Evolutionary conservation across 768 basidiomycete genomes (phyloP), one percentile per base, ranked within the genome.

Genomic region (Tylopilus plumbeoviolaceoides): DNA sequence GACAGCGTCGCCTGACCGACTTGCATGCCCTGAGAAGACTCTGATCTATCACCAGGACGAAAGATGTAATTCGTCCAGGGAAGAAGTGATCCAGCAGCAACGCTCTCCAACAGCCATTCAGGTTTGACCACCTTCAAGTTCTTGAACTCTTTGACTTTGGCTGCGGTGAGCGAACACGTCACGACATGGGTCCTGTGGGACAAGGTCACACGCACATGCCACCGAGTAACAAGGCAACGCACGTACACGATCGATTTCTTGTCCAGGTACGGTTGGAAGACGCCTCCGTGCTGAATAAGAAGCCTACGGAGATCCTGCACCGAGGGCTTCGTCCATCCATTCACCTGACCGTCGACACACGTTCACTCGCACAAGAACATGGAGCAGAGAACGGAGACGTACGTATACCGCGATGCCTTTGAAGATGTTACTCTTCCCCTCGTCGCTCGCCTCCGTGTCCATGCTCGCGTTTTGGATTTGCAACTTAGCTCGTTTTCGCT

Each of bases 121-220:
- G 94, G 92, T 43, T 75, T 76, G 36, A 88, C 93, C 15, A 98
- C 87, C 66, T 94, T 97, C 87, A 95, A 89, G 39, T 86, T 69
- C 67, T 86, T 80, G 69, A 94, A 98, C 61, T 95, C 93, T 20
- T 81, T 81, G 41, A 92, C 79, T 71, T 98, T 99, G 39, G 85
- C 83, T 0, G 91, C 87, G 0, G 95, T 98, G 41, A 99, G 78
- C 30, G 90, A 88, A 58, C 87, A 88, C 4, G 97, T 95, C 46
- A 99, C 75, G 60, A 99, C 86, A 66, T 97, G 94, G 0, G 94
- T 95, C 28, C 90, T 91, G 61, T 10, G 27, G 21, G 14, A 33
- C 17, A 33, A 47, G 21, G 28, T 49, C 40, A 61, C 51, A 17
- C 48, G 21, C 4, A 25, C 4, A 38, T 51, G 8, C 50, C 18